Percentiles rank a stretch among this genome's conserved stretches.
phyloP scores from a whole-genome alignment of 2,329 filamentous ascomycete genomes.

The Colletotrichum trifolii region DNA sequence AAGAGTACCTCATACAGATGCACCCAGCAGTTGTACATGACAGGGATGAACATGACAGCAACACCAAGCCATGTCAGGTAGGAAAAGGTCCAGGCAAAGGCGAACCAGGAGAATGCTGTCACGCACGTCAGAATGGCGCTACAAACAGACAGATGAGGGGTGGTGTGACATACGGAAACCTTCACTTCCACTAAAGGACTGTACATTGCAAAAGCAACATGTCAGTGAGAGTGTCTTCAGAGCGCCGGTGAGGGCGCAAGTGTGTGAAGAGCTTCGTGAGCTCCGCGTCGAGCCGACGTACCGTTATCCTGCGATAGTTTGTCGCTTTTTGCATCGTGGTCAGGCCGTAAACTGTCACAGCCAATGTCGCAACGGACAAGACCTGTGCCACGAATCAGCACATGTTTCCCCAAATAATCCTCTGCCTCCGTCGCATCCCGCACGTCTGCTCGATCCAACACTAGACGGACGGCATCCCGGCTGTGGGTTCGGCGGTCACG shows the following conservation, averaged over 20 bases:
- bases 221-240: slow-evolving; percentile 10
- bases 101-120: slow-evolving; percentile 37
- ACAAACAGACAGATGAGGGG: background rate
- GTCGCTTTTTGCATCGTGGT: slow-evolving; percentile 37
- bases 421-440: background rate
- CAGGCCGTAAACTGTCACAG: slow-evolving; percentile 34
- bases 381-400: slow-evolving; percentile 26
- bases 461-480: too few species aligned
- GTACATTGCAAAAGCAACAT: background rate
- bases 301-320: slow-evolving; percentile 38
- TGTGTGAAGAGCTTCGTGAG: background rate
- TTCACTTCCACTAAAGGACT: slow-evolving; percentile 37
- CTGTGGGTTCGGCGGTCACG: background rate
- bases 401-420: background rate
- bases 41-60: slow-evolving; percentile 34
- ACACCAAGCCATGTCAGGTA: slow-evolving; percentile 37
- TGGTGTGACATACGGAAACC: slow-evolving; percentile 37
- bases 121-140: slow-evolving; percentile 9
- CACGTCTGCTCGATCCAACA: background rate
- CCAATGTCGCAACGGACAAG: slow-evolving; percentile 35
- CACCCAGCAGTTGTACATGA: slow-evolving; percentile 39
- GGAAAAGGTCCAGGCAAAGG: slow-evolving; percentile 37
- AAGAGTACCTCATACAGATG: slow-evolving; percentile 31
- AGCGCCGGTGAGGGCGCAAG: background rate
- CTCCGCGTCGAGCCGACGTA: slow-evolving; percentile 11